Percentiles rank a stretch among this genome's conserved stretches.
These are phyloP conservation scores for Saccharomycopsis selenospora DNA, from an alignment of 805 yeast species.

Conservation along the genomic window DNA sequence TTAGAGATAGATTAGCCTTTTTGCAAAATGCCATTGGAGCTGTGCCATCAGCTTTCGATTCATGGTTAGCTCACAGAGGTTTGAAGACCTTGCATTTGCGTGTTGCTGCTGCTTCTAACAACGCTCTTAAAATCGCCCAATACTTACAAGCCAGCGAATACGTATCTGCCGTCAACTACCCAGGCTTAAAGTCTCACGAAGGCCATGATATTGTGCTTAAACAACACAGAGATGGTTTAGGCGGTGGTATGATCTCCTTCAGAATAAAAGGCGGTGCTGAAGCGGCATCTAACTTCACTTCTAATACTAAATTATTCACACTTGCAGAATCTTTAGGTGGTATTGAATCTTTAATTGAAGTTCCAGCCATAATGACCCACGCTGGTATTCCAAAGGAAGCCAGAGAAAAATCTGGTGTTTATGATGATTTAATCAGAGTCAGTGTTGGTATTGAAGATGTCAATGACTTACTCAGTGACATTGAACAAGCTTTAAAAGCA, in stretches of 20 bases:
- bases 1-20: conserved; percentile 61
- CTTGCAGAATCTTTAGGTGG: conserved; percentile 91
- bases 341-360: conserved; percentile 76
- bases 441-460: conserved; percentile 84
- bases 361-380: conserved; percentile 89
- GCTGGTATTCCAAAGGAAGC: conserved; percentile 78
- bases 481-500: conserved; percentile 55
- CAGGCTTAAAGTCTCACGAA: conserved; percentile 65
- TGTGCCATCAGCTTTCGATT: conserved; percentile 82
- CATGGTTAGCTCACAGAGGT: conserved; percentile 92
- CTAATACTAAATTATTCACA: conserved; percentile 68
- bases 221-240: conserved; percentile 79
- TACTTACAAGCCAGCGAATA: conserved; percentile 41
- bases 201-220: conserved; percentile 54
- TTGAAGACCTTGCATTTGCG: conserved; percentile 80
- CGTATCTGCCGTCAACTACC: conserved; percentile 71
- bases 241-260: conserved; percentile 90
- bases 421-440: conserved; percentile 72
- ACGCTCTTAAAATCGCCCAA: conserved; percentile 66
- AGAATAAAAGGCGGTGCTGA: conserved; percentile 76
- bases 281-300: conserved; percentile 68
- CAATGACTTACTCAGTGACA: conserved; percentile 66
- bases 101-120: conserved; percentile 56
- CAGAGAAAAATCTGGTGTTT: conserved; percentile 76
- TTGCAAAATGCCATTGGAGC: conserved; percentile 87